Evolutionary conservation across 768 basidiomycete genomes (phyloP), one percentile per base, ranked within the genome.

Genomic region (Tylopilus plumbeoviolaceoides): DNA sequence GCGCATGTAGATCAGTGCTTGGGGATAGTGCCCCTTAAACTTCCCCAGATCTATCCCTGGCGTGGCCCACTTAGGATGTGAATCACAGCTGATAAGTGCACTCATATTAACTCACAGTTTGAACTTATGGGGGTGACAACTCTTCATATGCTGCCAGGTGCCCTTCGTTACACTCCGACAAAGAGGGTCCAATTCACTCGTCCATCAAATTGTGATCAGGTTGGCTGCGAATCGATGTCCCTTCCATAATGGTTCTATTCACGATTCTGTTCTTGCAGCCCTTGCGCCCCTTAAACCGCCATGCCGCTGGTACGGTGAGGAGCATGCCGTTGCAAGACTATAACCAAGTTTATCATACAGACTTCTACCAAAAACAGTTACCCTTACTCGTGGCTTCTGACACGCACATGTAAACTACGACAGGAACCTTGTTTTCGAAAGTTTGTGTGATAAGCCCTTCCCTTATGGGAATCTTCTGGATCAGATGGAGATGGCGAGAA

Each of bases 281-380:
- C 23, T 20, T 14, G 33, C 47, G 47, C 9, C 41, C 6, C 44
- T 47, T 44, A 39, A 44, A 31, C 18, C 20, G 20, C 20, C 6
- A 30, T 30, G 30, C 7, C 30, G 30, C 15, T 21, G 9, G 40
- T 15, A n/a, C 8, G 5, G 25, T 33, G 42, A 25, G 10, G 31
- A 18, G n/a, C 21, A 21, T 31, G 31, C 42, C 56, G 28, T 42
- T 48, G n/a, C 11, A 8, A 14, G 44, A 38, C 41, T 38, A 50
- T 59, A 50, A 35, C 54, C 31, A 36, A 43, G 33, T 52, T 44
- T 25, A 44, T 40, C 44, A 14, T 17, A 4, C 23, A 11, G 20
- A 1, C 35, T 27, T 47, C 41, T 30, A 30, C 17, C 36, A 21
- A 20, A 40, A 15, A 9, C 14, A 43, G 18, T 35, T 7, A 2